A percentile compares a stretch with the other conserved stretches of the same genome.
These are phyloP conservation scores for Termitomyces sp. DNA, from an alignment of 768 basidiomycete species.

Conservation along the genomic window DNA sequence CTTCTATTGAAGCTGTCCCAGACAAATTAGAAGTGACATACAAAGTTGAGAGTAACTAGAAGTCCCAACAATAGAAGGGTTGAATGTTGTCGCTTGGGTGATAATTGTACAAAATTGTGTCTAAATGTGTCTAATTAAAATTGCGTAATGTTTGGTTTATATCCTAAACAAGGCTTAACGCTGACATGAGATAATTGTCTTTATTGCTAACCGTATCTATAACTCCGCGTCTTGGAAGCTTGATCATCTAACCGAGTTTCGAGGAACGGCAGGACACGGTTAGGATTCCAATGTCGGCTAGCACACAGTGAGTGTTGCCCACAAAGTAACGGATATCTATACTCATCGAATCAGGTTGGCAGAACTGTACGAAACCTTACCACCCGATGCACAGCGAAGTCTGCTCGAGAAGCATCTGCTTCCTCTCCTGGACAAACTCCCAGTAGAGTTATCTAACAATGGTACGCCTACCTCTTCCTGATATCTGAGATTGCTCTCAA, in stretches of 20 bases:
- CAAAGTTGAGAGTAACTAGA: not conserved
- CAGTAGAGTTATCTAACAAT: conserved; percentile 33
- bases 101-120: not conserved
- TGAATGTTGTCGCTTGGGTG: not conserved
- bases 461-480: conserved; percentile 19
- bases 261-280: not conserved
- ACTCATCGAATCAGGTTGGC: conserved; percentile 34
- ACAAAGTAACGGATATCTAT: too few relatives aligned
- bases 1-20: not conserved
- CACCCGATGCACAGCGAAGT: conserved; percentile 45
- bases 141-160: not conserved
- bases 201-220: not conserved
- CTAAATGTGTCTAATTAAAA: too few relatives aligned
- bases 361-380: conserved; percentile 46
- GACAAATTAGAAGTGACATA: not conserved
- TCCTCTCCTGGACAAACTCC: conserved; percentile 42
- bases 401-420: conserved; percentile 49
- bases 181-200: not conserved
- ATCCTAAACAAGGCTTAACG: not conserved
- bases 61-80: not conserved
- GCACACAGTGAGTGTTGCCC: not conserved
- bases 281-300: not conserved
- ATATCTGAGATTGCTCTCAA: not conserved
- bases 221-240: not conserved
- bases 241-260: not conserved